Percentiles rank a stretch among this genome's conserved stretches.
phyloP scores from a whole-genome alignment of 306 rosid genomes.

The Prunus dulcis region DNA sequence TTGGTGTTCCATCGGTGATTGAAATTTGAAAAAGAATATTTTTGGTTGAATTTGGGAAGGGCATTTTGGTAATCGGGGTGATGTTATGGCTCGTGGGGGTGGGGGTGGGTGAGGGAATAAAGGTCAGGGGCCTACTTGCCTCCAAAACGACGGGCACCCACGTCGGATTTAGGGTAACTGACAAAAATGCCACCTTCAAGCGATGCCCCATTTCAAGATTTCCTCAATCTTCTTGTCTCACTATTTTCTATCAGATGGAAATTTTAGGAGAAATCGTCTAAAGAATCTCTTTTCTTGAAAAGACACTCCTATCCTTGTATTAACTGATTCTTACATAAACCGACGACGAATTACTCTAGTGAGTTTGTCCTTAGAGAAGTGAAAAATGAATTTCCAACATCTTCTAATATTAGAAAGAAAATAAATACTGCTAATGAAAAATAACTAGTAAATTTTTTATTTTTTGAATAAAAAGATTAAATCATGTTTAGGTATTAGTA shows the following conservation, averaged over 20 bases:
- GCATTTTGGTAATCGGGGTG: conserved; percentile 2
- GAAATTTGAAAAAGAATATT: not conserved
- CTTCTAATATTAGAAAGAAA: too few relatives aligned
- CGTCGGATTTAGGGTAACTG: conserved; percentile 55
- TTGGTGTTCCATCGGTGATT: not conserved
- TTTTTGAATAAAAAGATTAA: too few relatives aligned
- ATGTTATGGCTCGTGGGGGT: conserved; percentile 8
- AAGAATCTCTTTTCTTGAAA: not conserved
- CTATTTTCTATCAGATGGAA: conserved; percentile 31
- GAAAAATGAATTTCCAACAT: too few relatives aligned
- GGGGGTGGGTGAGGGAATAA: conserved; percentile 56
- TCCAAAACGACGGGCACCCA: conserved; percentile 72
- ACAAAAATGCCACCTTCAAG: conserved; percentile 73
- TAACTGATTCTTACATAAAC: too few relatives aligned
- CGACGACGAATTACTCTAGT: too few relatives aligned
- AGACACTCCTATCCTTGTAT: conserved; percentile 1
- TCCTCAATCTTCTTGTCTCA: conserved; percentile 57
- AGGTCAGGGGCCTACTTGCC: conserved; percentile 56
- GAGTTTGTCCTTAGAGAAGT: too few relatives aligned
- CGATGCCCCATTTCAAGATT: conserved; percentile 61
- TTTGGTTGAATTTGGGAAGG: not conserved
- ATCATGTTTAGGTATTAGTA: too few relatives aligned
- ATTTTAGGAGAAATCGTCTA: conserved; percentile 17
- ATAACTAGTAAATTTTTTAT: too few relatives aligned
- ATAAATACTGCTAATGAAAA: too few relatives aligned